Base-by-base conservation (phyloP, 1,284 basidiomycete species). In the Ustilago lituana region DNA sequence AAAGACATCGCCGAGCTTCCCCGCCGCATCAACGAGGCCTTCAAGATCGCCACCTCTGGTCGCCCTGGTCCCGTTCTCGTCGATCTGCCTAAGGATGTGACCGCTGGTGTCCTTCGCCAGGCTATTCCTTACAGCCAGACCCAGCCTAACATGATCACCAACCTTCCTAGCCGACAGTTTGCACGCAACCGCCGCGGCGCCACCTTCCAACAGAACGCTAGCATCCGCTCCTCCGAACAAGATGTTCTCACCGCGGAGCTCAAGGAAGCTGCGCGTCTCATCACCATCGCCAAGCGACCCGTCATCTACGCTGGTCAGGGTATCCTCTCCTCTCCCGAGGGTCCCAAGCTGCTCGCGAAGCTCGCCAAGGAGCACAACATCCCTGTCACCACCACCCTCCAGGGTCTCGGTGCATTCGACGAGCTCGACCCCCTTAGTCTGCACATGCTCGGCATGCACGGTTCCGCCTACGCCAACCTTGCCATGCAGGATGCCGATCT, bases 381-480 rank as follows among this genome's bases (percentile, higher is more conserved):
- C 69, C 95, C 95, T 54, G 94, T 98, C 35, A 96, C 93, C 55
- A 98, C 95, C 15, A 98, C 94, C 23, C 85, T 98, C 17, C 94
- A 96, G 82, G 95, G 94, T 60, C 89, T 98, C 35, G 96, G 95
- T 60, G 90, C 91, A 1, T 98, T 93, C 81, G 93, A 98, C 84
- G 96, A 98, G 86, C 87, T 87, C 60, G 88, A 93, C 83, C 75
- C 77, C 10, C 89, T 88, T 82, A 90, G 90, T 71, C 85, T 98
- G 80, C 94, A 98, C 84, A 98, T 98, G 95, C 89, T 98, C 56
- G 95, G 95, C 71, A 98, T 98, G 95, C 95, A 98, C 85, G 96
- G 96, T 5, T 90, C 89, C 14, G 94, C 94, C 2, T 98, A 98
- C 79, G 95, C 96, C 78, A 98, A 98, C 85, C 85, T 96, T 51